phyloP scores from a whole-genome alignment of 306 rosid species.

The Dicorynia guianensis region DNA sequence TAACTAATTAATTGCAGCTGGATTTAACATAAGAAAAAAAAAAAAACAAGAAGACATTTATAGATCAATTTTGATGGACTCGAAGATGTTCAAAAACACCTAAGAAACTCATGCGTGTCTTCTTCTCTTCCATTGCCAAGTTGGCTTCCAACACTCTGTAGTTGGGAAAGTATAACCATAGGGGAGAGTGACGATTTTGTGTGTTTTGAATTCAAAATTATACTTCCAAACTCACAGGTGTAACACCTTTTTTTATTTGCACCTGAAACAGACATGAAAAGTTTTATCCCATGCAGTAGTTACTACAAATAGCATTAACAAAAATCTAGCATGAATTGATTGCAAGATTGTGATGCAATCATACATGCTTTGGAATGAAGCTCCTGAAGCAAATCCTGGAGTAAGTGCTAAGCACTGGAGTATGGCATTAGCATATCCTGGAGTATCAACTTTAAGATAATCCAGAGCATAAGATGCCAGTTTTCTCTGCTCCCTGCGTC shows the following conservation, averaged over 20 bases:
- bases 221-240: constrained; percentile 83
- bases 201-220: constrained; percentile 73
- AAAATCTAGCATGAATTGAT: no score
- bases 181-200: constrained; percentile 82
- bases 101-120: constrained; percentile 93
- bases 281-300: constrained; percentile 29
- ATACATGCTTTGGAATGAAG: no score
- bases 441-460: no score
- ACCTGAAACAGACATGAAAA: constrained; percentile 62
- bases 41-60: constrained; percentile 11
- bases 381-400: no score
- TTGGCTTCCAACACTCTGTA: constrained; percentile 79
- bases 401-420: no score
- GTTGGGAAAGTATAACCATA: constrained; percentile 69
- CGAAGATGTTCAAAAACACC: constrained; percentile 62
- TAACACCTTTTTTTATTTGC: constrained; percentile 78
- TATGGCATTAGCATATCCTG: no score
- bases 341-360: no score
- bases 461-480: no score
- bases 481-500: no score
- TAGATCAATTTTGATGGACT: background rate
- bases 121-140: no score
- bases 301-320: no score
- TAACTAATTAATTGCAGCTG: constrained; percentile 25
- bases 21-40: constrained; percentile 36